These are phyloP conservation scores for Dimargaris xerosporica DNA, from an alignment of 192 early-diverging fungal species.

Conservation along the genomic window DNA sequence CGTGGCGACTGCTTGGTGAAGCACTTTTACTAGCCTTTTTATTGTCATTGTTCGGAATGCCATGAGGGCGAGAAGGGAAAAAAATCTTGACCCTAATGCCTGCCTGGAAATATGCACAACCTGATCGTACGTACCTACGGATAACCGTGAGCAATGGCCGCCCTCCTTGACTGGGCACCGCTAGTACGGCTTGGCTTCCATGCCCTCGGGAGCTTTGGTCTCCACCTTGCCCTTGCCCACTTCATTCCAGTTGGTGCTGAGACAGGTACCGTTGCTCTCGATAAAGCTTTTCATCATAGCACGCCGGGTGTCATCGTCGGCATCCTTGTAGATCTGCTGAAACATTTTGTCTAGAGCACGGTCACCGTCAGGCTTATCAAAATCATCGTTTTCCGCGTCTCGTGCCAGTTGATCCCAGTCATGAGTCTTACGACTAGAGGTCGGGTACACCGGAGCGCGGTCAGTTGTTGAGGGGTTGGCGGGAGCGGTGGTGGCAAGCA, in stretches of 20 bases:
- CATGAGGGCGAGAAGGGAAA: no score
- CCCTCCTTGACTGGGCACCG: no score
- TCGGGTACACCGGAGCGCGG: slow-evolving; percentile 12
- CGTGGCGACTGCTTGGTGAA: no score
- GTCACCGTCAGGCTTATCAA: slow-evolving; percentile 81
- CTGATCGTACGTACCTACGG: no score
- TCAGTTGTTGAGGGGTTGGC: slow-evolving; percentile 15
- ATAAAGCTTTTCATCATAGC: slow-evolving; percentile 98
- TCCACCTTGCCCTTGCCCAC: slow-evolving; percentile 73
- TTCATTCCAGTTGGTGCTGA: slow-evolving; percentile 93
- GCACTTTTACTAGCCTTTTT: no score
- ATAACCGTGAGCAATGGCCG: no score
- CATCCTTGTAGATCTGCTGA: slow-evolving; percentile 83
- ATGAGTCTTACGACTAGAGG: slow-evolving; percentile 35
- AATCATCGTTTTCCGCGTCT: slow-evolving; percentile 56
- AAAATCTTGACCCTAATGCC: no score
- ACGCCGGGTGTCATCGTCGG: slow-evolving; percentile 66
- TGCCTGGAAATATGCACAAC: no score
- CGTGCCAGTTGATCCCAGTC: slow-evolving; percentile 77
- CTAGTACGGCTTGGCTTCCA: slow-evolving; percentile 63
- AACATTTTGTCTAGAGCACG: slow-evolving; percentile 82
- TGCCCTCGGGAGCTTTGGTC: slow-evolving; percentile 81
- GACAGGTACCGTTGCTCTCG: slow-evolving; percentile 86
- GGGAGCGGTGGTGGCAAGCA: slow-evolving; percentile 30
- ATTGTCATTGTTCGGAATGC: no score